Evolutionary conservation across 2,329 filamentous ascomycete species (phyloP).

Genomic region (Kalmusia sp.): DNA sequence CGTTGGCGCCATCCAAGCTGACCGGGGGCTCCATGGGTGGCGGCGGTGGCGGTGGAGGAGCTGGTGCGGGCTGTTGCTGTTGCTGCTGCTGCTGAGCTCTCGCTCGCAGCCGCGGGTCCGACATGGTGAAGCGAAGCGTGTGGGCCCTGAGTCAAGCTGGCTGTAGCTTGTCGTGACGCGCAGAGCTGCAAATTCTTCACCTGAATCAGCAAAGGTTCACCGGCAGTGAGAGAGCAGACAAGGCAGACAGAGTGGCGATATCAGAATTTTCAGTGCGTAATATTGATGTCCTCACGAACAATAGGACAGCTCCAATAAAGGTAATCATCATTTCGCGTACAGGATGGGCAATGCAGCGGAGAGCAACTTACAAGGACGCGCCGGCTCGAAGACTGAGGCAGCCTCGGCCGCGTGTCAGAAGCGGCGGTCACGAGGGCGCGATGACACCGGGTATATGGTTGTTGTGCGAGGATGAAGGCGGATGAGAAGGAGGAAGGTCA

Average conservation of each 20-base stretch:
- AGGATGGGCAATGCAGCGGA: constrained; percentile 7
- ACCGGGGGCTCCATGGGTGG: constrained; percentile 46
- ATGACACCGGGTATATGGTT: constrained; percentile 25
- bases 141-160: neutral
- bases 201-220: constrained; percentile 26
- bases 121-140: constrained; percentile 38
- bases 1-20: constrained; percentile 39
- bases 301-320: constrained; percentile 82
- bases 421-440: constrained; percentile 14
- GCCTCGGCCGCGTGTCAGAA: constrained; percentile 9
- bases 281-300: constrained; percentile 59
- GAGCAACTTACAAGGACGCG: constrained; percentile 19
- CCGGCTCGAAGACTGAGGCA: neutral
- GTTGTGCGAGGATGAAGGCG: too few species aligned
- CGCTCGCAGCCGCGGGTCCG: constrained; percentile 58
- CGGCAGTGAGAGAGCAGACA: constrained; percentile 2
- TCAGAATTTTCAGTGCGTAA: constrained; percentile 53
- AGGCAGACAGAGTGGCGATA: constrained; percentile 27
- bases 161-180: constrained; percentile 8
- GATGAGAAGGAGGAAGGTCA: constrained; percentile 9
- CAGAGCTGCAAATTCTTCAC: constrained; percentile 33
- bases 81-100: constrained; percentile 45
- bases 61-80: constrained; percentile 47
- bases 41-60: constrained; percentile 60
- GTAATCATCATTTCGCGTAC: constrained; percentile 61